Evolutionary conservation across 805 yeast genomes (phyloP).

Genomic region (Kuraishia ogatae): DNA sequence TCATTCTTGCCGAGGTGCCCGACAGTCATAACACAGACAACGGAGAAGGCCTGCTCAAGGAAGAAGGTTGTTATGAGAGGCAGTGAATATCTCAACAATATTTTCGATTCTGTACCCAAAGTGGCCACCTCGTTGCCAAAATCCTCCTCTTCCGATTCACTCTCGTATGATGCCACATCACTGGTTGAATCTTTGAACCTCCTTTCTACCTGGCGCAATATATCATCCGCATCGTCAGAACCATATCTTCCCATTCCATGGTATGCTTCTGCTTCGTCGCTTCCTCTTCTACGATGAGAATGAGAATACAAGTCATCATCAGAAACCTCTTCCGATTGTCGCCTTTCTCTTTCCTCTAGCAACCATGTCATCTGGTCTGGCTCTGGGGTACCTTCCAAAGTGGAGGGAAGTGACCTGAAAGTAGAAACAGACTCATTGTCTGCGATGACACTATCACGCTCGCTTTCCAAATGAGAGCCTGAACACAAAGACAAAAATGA

Average conservation of each 20-base stretch:
- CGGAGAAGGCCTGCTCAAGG: constrained; percentile 62
- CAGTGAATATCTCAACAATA: constrained; percentile 30
- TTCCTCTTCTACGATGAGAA: neutral
- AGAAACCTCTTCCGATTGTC: constrained; percentile 10
- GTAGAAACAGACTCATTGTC: constrained; percentile 24
- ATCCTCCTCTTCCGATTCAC: constrained; percentile 19
- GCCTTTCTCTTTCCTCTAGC: constrained; percentile 26
- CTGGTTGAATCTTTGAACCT: constrained; percentile 12
- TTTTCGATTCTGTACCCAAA: constrained; percentile 18
- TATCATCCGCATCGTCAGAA: constrained; percentile 11
- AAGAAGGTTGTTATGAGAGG: constrained; percentile 63
- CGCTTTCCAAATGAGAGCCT: constrained; percentile 19
- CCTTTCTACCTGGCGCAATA: constrained; percentile 16
- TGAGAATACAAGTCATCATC: neutral
- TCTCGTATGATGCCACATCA: neutral
- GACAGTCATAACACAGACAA: constrained; percentile 72
- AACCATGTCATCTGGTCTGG: constrained; percentile 27
- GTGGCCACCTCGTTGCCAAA: constrained; percentile 20
- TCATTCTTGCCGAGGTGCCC: constrained; percentile 67
- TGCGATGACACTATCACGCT: constrained; percentile 12
- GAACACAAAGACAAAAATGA: constrained; percentile 25
- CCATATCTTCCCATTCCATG: constrained; percentile 14
- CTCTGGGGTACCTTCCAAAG: constrained; percentile 21
- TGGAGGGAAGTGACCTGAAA: constrained; percentile 26
- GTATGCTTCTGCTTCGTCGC: neutral